Percentiles rank a stretch among this genome's conserved stretches.
Evolutionary conservation across 1,139 yeast genomes (phyloP).

Genomic region (Pichia sp.): DNA sequence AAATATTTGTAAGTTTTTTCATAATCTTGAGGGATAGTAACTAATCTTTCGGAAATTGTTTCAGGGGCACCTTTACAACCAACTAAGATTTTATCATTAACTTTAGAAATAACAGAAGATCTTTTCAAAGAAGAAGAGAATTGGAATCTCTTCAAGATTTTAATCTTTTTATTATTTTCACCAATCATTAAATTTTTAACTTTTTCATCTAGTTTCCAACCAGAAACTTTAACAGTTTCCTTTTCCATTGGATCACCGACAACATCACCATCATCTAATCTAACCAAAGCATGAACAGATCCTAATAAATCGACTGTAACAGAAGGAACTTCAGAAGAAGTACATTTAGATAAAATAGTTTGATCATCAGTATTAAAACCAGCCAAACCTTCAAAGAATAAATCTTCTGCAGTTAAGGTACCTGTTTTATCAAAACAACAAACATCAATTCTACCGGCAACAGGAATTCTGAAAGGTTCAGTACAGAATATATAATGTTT

Average conservation of each 20-base stretch:
- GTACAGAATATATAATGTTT: conserved; percentile 92
- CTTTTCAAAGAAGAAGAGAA: conserved; percentile 94
- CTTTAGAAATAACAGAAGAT: conserved; percentile 80
- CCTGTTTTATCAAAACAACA: conserved; percentile 99
- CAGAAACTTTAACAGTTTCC: conserved; percentile 83
- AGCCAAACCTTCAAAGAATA: conserved; percentile 93
- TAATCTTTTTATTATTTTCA: conserved; percentile 44
- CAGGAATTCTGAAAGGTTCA: conserved; percentile 96
- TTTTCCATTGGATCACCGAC: conserved; percentile 99
- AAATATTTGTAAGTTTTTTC: conserved; percentile 85
- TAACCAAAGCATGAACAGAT: conserved; percentile 93
- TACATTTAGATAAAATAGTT: conserved; percentile 52
- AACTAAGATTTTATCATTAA: conserved; percentile 55
- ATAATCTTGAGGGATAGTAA: conserved; percentile 66
- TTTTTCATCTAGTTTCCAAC: conserved; percentile 71
- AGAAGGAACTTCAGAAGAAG: conserved; percentile 47
- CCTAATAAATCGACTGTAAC: conserved; percentile 75
- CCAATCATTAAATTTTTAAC: conserved; percentile 52
- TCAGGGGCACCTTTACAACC: conserved; percentile 99
- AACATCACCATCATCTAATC: conserved; percentile 89
- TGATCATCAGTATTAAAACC: conserved; percentile 58
- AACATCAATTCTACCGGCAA: conserved; percentile 96
- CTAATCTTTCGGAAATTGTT: conserved; percentile 75
- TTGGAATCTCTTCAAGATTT: conserved; percentile 89
- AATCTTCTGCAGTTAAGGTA: conserved; percentile 94